Base-by-base conservation (phyloP, 129 eudicot species). In the Ambrosia trifida region DNA sequence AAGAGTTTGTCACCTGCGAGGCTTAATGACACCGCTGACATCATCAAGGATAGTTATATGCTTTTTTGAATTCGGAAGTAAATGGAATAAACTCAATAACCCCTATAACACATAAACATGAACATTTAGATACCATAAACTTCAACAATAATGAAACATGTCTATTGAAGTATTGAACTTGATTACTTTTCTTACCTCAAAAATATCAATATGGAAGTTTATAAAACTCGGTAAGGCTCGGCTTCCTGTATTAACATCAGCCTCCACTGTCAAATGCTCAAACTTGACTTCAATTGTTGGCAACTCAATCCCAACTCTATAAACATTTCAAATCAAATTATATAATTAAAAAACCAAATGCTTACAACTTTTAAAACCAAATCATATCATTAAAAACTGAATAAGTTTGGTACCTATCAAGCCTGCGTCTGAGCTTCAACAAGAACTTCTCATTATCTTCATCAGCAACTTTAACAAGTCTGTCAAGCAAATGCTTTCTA, bases 361-460 rank as follows among this genome's bases (percentile, higher is more conserved):
- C n/a, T n/a, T n/a, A n/a, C n/a, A n/a, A n/a, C n/a, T n/a, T n/a
- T n/a, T n/a, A n/a, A n/a, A n/a, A n/a, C n/a, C n/a, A n/a, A n/a
- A n/a, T n/a, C n/a, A n/a, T n/a, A n/a, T n/a, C n/a, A n/a, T n/a
- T n/a, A n/a, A n/a, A n/a, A n/a, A n/a, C n/a, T n/a, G n/a, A n/a
- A n/a, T n/a, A n/a, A n/a, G n/a, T n/a, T n/a, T n/a, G n/a, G n/a
- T n/a, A n/a, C n/a, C n/a, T n/a, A 64, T 87, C 87, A 49, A 87
- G 76, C 13, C 97, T 70, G 64, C 75, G 58, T 72, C 81, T 85
- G 67, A 90, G 95, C 70, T 87, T 85, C 72, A 81, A 45, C 84
- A 90, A 84, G 82, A 91, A 86, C 83, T 75, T 88, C 62, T 86
- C 97, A 76, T 91, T 91, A 64, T 86, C 97, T 82, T 88, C 92